Percentiles rank a stretch among this genome's conserved stretches.
phyloP scores from a whole-genome alignment of 805 yeast genomes.

The Tetrapisispora taiwanensis region DNA sequence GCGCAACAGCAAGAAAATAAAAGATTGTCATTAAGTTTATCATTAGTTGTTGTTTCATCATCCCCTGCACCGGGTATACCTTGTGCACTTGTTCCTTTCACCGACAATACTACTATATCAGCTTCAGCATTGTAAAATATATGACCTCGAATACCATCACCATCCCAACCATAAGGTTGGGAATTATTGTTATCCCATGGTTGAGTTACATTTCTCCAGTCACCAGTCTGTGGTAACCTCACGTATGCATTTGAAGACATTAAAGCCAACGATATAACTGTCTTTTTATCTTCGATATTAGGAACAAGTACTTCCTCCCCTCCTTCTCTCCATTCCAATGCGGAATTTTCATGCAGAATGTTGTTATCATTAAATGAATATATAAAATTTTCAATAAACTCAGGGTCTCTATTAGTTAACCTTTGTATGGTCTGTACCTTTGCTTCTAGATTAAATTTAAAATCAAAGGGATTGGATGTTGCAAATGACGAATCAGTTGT shows the following conservation, averaged over 20 bases:
- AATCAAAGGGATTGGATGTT: conserved; percentile 21
- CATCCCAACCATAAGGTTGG: conserved; percentile 78
- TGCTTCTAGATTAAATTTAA: conserved; percentile 10
- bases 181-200: conserved; percentile 47
- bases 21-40: conserved; percentile 78
- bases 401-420: conserved; percentile 42
- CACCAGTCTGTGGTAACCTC: conserved; percentile 61
- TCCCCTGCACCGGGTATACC: conserved; percentile 64
- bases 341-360: conserved; percentile 23
- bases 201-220: conserved; percentile 71
- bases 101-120: conserved; percentile 57
- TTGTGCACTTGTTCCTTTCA: conserved; percentile 90
- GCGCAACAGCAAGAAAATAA: conserved; percentile 96
- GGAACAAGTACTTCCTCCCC: conserved; percentile 49
- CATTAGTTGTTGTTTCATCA: conserved; percentile 70
- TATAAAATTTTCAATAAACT: conserved; percentile 55
- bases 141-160: conserved; percentile 81
- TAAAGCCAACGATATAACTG: conserved; percentile 64
- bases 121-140: conserved; percentile 60
- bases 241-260: conserved; percentile 92
- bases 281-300: conserved; percentile 60
- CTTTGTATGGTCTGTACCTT: conserved; percentile 26
- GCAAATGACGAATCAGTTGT: conserved; percentile 9
- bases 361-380: conserved; percentile 34
- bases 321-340: conserved; percentile 57